Base-by-base conservation (phyloP, 345 rosid species). In the Eucalyptus erythrocorys region DNA sequence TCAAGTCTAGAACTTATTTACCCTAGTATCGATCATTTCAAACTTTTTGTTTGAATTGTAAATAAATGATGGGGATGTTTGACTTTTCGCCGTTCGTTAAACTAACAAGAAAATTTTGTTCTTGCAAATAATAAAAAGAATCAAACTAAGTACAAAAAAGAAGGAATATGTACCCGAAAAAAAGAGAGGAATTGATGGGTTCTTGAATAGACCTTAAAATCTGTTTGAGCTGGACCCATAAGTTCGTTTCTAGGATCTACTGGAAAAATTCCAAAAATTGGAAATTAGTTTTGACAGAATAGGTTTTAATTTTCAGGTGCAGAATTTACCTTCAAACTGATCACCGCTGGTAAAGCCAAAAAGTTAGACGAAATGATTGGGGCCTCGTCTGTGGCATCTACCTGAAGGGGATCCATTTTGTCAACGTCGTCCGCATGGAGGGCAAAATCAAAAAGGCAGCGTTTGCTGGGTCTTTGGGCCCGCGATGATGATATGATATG, bases 11-110 rank as follows among this genome's bases (percentile, higher is more conserved):
- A 55, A 45, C 47, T 9, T 45, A 45, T 5, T 55, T 9, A 55
- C 27, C 12, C 5, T 8, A 9, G 4, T 3, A 32, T 8, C 1
- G 11, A 32, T 32, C 5, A 8, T 32, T 37, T 11, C 2, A 4
- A 32, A 27, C 32, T 0, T 59, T 24, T 59, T 61, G 8, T 61
- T 30, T 30, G 6, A 8, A 2, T 61, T 0, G 2, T 27, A 61
- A 27, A 6, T 61, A 61, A 30, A 61, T 61, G 30, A 61, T 24
- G 34, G 34, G 2, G 10, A 61, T 61, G 68, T 30, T 30, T 61
- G 3, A 61, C 34, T 61, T 61, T 17, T 12, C 4, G 10, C 2
- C 0, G 8, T 3, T 59, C 6, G 34, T 8, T 61, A 30, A 27
- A 27, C 17, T 61, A 13, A 5, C 2, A 30, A 17, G 68, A 61